Percentiles rank a stretch among this genome's conserved stretches.
Evolutionary conservation across 2,329 filamentous ascomycete genomes (phyloP).

Genomic region (Arthrocladium fulminans): DNA sequence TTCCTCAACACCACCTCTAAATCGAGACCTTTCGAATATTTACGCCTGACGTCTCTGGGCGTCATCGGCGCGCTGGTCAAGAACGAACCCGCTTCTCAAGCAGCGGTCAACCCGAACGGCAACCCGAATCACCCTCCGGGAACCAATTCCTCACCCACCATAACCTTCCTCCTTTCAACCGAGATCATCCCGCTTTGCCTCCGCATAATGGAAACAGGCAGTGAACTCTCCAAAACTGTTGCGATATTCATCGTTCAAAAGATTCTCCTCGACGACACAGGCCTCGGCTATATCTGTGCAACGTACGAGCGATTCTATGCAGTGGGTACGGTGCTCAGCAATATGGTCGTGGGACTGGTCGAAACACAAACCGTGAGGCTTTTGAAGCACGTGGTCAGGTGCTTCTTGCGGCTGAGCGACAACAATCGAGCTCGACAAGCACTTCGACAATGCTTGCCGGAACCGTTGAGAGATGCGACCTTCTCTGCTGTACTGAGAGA

Average conservation of each 20-base stretch:
- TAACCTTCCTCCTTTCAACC: constrained; percentile 96
- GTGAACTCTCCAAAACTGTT: constrained; percentile 95
- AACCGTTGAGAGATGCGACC: constrained; percentile 95
- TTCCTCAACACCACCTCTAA: constrained; percentile 99
- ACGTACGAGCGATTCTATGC: constrained; percentile 98
- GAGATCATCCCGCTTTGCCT: constrained; percentile 97
- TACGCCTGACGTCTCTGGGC: constrained; percentile 87
- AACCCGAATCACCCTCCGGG: constrained; percentile 12
- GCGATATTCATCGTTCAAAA: constrained; percentile 99
- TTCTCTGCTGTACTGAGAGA: constrained; percentile 95
- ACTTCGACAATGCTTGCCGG: constrained; percentile 87
- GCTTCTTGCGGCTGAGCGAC: constrained; percentile 93
- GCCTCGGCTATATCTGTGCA: constrained; percentile 94
- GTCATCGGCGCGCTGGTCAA: constrained; percentile 97
- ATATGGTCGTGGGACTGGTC: constrained; percentile 96
- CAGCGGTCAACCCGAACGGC: constrained; percentile 18
- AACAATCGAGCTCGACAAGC: constrained; percentile 94
- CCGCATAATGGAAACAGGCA: constrained; percentile 98
- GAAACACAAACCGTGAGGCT: constrained; percentile 94
- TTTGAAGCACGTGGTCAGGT: constrained; percentile 94
- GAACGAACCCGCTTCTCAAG: constrained; percentile 55
- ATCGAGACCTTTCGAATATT: constrained; percentile 92
- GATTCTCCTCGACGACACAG: constrained; percentile 92
- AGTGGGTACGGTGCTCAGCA: constrained; percentile 91
- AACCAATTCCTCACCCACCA: constrained; percentile 71